These are phyloP conservation scores for Stephania yunnanensis DNA, from an alignment of 164 flowering plant genomes.

Conservation along the genomic window DNA sequence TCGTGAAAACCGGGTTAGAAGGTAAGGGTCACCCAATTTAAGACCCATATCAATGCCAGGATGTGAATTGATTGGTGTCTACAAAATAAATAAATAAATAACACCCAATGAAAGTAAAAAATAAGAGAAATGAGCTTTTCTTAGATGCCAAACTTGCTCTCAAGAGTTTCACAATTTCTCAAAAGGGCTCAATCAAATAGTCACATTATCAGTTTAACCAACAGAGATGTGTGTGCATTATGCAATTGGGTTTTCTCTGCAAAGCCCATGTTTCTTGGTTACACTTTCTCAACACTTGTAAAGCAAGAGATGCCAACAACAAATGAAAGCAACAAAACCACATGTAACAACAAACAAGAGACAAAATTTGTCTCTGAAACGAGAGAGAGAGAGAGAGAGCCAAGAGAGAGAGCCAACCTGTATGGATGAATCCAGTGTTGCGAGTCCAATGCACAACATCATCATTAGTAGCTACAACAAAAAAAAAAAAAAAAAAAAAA, in stretches of 20 bases:
- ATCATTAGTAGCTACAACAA: background rate
- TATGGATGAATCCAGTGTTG: background rate
- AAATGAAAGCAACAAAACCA: background rate
- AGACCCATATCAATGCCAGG: too few relatives aligned
- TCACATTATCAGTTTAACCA: background rate
- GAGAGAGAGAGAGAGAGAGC: background rate
- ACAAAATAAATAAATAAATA: too few relatives aligned
- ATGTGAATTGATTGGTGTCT: too few relatives aligned
- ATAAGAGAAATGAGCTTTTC: too few relatives aligned
- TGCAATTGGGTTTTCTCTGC: background rate
- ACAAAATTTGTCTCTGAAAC: background rate
- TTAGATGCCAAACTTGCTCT: too few relatives aligned
- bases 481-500: background rate
- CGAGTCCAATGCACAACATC: constrained; percentile 4
- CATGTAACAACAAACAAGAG: background rate
- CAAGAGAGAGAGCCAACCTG: constrained; percentile 5
- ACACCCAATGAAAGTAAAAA: too few relatives aligned
- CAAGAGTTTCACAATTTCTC: background rate
- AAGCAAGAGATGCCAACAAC: background rate
- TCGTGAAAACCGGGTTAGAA: too few relatives aligned
- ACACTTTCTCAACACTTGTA: background rate
- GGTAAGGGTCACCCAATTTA: too few relatives aligned
- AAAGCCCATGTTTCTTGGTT: background rate
- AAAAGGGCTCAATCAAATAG: background rate
- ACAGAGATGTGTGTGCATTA: background rate